Evolutionary conservation across 1,284 basidiomycete species (phyloP), one percentile per base, ranked within the genome.

Genomic region (Paramarasmius palmivorus): DNA sequence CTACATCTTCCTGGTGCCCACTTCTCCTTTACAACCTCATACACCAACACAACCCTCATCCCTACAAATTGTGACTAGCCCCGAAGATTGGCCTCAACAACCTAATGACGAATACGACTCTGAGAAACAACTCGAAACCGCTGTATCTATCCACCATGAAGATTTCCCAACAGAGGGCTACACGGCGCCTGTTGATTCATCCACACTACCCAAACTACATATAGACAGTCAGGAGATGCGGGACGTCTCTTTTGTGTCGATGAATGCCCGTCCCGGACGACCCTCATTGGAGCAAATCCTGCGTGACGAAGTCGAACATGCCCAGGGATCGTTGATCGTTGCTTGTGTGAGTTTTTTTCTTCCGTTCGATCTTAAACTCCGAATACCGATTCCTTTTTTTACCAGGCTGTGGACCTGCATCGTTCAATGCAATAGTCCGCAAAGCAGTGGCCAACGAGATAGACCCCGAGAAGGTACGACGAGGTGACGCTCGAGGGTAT

Each of bases 371-470:
- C 49, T 22, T 36, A 4, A 9, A 25, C 42, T 59, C 22, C 48
- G 17, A 9, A 22, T 22, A 17, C 20, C n/a, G 42, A 5, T 29
- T 34, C 9, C 8, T 12, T 46, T 45, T 20, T 34, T 41, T 37
- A 46, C 4, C 56, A 87, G 86, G 84, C 55, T 93, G 91, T 62
- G 91, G 90, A 4, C 91, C 91, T 0, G 76, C 78, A 1, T 86
- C 86, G 17, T 74, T 93, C 53, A 86, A 88, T 62, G 84, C 82
- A 3, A 72, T 91, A 61, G 79, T 92, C 20, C 77, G 90, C 44
- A 88, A 89, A 65, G 72, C 81, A 41, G 79, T 91, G 22, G 79
- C 86, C 1, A 71, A 76, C 40, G 81, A 86, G 59, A 86, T 91
- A 50, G 74, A 82, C 61, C 82, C 84, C 5, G 62, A 60, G 20